These are phyloP conservation scores for Dactylonectria macrodidyma DNA, from an alignment of 2,329 filamentous ascomycete genomes.

Conservation along the genomic window DNA sequence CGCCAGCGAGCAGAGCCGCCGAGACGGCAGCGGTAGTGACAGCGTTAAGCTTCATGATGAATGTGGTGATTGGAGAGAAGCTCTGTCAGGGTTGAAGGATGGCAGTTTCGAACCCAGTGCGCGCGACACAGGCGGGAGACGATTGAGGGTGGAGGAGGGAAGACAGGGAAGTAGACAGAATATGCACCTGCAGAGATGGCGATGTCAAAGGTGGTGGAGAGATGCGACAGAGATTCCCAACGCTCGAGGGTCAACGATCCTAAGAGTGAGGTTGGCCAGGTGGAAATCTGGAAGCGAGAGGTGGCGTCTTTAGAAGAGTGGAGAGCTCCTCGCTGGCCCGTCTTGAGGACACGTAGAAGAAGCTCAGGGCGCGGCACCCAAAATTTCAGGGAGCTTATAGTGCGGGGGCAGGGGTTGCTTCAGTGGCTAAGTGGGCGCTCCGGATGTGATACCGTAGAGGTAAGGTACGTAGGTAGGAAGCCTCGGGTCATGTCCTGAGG, in stretches of 20 bases:
- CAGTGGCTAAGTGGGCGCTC: constrained; percentile 26
- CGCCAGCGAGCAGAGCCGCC: constrained; percentile 79
- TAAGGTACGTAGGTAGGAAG: too few relatives aligned
- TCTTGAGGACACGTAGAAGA: constrained; percentile 56
- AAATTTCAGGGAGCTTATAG: constrained; percentile 48
- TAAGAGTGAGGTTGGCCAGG: constrained; percentile 49
- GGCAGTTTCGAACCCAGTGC: constrained; percentile 38
- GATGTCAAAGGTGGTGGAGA: constrained; percentile 23
- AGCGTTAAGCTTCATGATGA: constrained; percentile 87
- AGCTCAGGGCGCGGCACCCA: constrained; percentile 33
- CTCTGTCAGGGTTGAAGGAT: constrained; percentile 23
- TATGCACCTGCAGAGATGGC: constrained; percentile 20
- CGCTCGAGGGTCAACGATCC: constrained; percentile 48
- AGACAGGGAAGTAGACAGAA: constrained; percentile 20
- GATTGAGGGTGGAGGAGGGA: constrained; percentile 22
- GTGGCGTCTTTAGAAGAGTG: constrained; percentile 47
- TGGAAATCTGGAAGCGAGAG: constrained; percentile 38
- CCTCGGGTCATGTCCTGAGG: too few relatives aligned
- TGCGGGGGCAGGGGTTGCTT: constrained; percentile 34
- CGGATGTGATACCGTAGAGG: constrained; percentile 10
- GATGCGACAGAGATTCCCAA: constrained; percentile 39
- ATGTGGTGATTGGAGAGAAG: constrained; percentile 63
- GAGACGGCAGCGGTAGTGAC: constrained; percentile 83
- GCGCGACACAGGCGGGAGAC: constrained; percentile 36
- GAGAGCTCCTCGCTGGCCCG: constrained; percentile 44